Conservation (phyloP, 208 protist species). For the Trypanosoma melophagium region DNA sequence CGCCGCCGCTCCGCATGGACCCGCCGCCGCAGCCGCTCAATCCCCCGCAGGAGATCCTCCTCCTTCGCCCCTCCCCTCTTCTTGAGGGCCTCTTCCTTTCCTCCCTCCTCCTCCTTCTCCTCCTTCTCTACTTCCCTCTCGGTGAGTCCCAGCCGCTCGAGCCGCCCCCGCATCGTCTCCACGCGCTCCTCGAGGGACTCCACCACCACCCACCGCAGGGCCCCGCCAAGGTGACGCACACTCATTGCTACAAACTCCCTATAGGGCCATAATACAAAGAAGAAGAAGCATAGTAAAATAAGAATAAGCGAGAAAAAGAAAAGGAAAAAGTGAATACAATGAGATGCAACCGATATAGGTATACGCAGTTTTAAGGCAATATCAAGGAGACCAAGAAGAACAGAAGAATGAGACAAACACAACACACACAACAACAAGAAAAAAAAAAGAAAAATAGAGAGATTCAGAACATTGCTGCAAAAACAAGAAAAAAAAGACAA, state of each 20-base stretch:
- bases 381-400: too few relatives aligned
- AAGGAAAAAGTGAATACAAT: not conserved
- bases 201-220: constrained; percentile 20
- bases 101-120: not conserved
- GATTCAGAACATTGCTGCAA: not conserved
- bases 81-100: too few relatives aligned
- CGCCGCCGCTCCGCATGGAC: not conserved
- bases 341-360: too few relatives aligned
- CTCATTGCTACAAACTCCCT: constrained; percentile 9
- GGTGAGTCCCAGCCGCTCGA: constrained; percentile 1
- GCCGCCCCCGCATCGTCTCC: constrained; percentile 4
- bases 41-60: not conserved
- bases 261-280: not conserved
- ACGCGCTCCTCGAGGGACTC: constrained; percentile 23
- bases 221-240: constrained; percentile 24
- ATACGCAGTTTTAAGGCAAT: too few relatives aligned
- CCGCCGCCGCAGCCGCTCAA: not conserved
- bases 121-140: not conserved
- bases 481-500: not conserved
- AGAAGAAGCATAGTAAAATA: not conserved
- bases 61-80: not conserved
- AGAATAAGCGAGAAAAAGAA: not conserved
- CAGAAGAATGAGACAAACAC: too few relatives aligned
- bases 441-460: not conserved
- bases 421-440: too few relatives aligned